These are phyloP conservation scores for Pleoardoris graminearum DNA, from an alignment of 2,329 filamentous ascomycete genomes.

Conservation along the genomic window DNA sequence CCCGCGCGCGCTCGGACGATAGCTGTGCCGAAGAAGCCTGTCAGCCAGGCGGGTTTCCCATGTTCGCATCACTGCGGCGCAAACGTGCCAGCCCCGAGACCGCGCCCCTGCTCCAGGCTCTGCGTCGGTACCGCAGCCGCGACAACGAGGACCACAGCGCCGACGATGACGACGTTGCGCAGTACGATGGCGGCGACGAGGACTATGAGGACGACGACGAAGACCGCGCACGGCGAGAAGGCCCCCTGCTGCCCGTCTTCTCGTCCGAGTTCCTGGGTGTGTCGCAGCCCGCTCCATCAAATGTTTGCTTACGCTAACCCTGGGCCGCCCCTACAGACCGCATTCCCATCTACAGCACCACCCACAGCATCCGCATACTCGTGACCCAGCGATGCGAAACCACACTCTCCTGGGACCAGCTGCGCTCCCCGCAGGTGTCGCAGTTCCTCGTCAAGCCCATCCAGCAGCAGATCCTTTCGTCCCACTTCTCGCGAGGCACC, in stretches of 20 bases:
- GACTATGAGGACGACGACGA: conserved; percentile 30
- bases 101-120: conserved; percentile 42
- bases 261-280: conserved; percentile 44
- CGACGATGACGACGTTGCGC: conserved; percentile 28
- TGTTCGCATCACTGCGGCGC: conserved; percentile 45
- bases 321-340: conserved; percentile 61
- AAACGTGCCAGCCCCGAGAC: conserved; percentile 37
- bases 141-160: conserved; percentile 19
- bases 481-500: conserved; percentile 84
- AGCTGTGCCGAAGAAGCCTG: conserved; percentile 7
- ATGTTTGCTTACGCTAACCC: conserved; percentile 28
- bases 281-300: not conserved
- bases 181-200: conserved; percentile 34
- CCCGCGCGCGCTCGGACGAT: conserved; percentile 8
- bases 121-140: conserved; percentile 34
- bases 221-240: conserved; percentile 34
- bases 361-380: conserved; percentile 84
- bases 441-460: conserved; percentile 96
- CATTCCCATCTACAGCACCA: conserved; percentile 86
- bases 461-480: conserved; percentile 80
- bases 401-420: conserved; percentile 89
- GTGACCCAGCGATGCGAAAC: conserved; percentile 87
- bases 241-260: conserved; percentile 47
- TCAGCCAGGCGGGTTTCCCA: conserved; percentile 23
- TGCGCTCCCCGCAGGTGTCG: conserved; percentile 92